A percentile compares a stretch with the other conserved stretches of the same genome.
Conservation (phyloP, 2,329 filamentous ascomycete genomes). For the Claviceps arundinis region DNA sequence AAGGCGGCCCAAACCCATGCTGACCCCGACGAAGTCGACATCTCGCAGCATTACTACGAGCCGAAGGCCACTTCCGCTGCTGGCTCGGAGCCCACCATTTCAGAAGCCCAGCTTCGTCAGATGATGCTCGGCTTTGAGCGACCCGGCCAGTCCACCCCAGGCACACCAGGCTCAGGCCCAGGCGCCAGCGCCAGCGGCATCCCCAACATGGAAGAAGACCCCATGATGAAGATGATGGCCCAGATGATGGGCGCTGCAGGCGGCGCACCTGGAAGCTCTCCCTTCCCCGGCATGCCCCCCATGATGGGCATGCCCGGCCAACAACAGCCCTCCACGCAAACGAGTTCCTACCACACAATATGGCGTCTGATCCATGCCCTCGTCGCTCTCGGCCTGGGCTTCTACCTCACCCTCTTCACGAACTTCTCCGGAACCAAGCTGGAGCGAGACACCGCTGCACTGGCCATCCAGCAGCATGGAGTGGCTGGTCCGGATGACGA, state of each 20-base stretch:
- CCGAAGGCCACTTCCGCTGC: constrained; percentile 27
- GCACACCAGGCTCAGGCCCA: constrained; percentile 11
- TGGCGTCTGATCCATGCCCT: constrained; percentile 66
- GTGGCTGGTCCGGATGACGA: constrained; percentile 14
- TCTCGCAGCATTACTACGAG: constrained; percentile 59
- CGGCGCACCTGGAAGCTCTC: constrained; percentile 16
- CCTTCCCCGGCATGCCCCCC: constrained; percentile 24
- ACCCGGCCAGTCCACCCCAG: constrained; percentile 12
- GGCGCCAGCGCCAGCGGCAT: constrained; percentile 10
- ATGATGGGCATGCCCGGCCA: constrained; percentile 29
- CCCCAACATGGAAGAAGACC: constrained; percentile 17
- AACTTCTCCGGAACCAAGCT: constrained; percentile 54
- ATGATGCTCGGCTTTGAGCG: constrained; percentile 48
- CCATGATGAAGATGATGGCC: constrained; percentile 54
- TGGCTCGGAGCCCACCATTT: constrained; percentile 23
- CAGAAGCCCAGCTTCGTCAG: constrained; percentile 49
- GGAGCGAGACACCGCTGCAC: constrained; percentile 36
- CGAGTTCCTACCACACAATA: constrained; percentile 31
- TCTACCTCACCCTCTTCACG: constrained; percentile 56
- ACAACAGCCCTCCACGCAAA: constrained; percentile 16
- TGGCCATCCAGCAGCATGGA: constrained; percentile 12
- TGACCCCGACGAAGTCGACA: constrained; percentile 66
- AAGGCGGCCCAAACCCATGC: constrained; percentile 20
- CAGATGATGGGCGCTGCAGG: constrained; percentile 48
- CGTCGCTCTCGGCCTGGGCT: constrained; percentile 54